Conservation (phyloP, 2,329 filamentous ascomycete species). For the Phaeosphaeria sp. region DNA sequence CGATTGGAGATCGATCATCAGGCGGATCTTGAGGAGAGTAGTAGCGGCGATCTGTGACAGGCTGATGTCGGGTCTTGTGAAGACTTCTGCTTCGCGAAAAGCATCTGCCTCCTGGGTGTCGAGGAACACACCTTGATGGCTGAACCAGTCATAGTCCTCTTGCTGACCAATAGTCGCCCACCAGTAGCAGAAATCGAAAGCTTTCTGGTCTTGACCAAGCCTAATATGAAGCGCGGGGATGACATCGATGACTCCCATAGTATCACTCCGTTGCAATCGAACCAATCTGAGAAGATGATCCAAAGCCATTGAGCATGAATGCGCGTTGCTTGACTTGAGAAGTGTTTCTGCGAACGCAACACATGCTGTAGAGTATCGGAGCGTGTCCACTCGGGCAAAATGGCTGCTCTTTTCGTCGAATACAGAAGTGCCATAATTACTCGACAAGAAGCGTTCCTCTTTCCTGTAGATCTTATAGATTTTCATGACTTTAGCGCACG, state of each 20-base stretch:
- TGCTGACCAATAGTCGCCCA: conserved; percentile 46
- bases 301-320: conserved; percentile 46
- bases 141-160: conserved; percentile 46
- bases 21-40: conserved; percentile 46
- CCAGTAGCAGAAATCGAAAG: conserved; percentile 59
- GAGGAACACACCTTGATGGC: conserved; percentile 45
- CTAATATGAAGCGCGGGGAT: conserved; percentile 55
- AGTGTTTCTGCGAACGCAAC: conserved; percentile 16
- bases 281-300: conserved; percentile 51
- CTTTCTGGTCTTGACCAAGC: conserved; percentile 58
- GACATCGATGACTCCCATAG: conserved; percentile 52
- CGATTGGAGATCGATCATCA: conserved; percentile 44
- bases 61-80: not conserved
- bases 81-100: conserved; percentile 48
- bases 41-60: conserved; percentile 28
- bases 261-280: conserved; percentile 53
- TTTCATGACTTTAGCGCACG: conserved; percentile 51
- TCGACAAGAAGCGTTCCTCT: not conserved
- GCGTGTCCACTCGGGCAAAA: not conserved
- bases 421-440: not conserved
- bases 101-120: conserved; percentile 51
- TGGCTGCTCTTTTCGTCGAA: not conserved
- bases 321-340: conserved; percentile 44
- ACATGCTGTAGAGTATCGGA: not conserved
- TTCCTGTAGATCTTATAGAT: conserved; percentile 31